Evolutionary conservation across 305 asterid species (phyloP).

Genomic region (Striga hermonthica): DNA sequence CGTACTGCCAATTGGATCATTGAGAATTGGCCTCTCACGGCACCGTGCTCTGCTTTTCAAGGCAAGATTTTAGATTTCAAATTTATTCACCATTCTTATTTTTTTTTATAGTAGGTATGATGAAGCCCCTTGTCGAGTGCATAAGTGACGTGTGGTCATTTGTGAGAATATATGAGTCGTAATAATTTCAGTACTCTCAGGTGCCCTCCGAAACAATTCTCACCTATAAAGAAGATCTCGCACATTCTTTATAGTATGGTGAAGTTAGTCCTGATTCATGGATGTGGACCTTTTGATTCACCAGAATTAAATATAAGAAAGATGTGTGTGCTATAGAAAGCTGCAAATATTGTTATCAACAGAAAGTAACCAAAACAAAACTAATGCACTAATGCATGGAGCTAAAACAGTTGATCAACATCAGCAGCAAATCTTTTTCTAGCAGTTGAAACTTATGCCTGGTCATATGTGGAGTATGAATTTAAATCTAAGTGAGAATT

Average conservation of each 20-base stretch:
- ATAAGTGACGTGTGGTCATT: conserved; percentile 14
- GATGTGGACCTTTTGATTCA: conserved; percentile 9
- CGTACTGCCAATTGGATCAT: conserved; percentile 87
- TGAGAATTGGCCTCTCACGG: conserved; percentile 84
- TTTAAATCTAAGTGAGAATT: conserved; percentile 2
- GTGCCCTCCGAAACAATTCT: conserved; percentile 11
- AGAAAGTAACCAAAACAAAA: conserved; percentile 4
- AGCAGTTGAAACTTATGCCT: background rate
- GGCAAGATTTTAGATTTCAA: conserved; percentile 45
- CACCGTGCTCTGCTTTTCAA: conserved; percentile 98
- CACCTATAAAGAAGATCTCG: conserved; percentile 5
- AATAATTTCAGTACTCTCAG: conserved; percentile 18
- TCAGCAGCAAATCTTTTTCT: too few relatives aligned
- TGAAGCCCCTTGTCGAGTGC: conserved; percentile 13
- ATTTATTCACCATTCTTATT: conserved; percentile 11
- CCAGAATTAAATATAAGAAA: conserved; percentile 8
- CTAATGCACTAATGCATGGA: background rate
- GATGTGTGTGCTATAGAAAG: background rate
- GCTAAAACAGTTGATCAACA: conserved; percentile 12
- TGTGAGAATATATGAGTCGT: conserved; percentile 24
- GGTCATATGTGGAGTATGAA: background rate
- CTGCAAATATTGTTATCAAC: conserved; percentile 5
- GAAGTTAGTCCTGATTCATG: conserved; percentile 27
- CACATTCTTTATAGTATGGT: conserved; percentile 22
- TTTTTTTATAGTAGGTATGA: conserved; percentile 15